Conservation (phyloP, 2,329 filamentous ascomycete genomes). For the Aspergillus carbonarius region DNA sequence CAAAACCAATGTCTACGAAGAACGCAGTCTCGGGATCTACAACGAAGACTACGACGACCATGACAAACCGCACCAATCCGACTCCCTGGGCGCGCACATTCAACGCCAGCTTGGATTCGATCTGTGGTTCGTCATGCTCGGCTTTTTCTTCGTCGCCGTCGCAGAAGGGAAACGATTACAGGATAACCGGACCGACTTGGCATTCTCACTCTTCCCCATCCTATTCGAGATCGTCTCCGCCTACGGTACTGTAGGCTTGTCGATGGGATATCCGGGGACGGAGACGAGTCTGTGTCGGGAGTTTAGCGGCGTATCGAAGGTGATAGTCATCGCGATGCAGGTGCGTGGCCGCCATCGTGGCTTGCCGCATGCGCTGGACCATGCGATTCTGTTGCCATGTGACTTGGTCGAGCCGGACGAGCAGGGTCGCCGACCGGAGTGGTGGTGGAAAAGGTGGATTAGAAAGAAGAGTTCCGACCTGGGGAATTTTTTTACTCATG, state of each 20-base stretch:
- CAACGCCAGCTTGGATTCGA: constrained; percentile 92
- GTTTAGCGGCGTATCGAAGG: constrained; percentile 67
- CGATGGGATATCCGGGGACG: constrained; percentile 70
- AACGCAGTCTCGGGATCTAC: constrained; percentile 59
- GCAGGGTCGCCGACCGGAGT: constrained; percentile 8
- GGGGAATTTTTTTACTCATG: constrained; percentile 10
- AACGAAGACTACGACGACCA: constrained; percentile 42
- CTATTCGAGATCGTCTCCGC: constrained; percentile 84
- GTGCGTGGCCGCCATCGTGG: constrained; percentile 63
- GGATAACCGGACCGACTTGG: constrained; percentile 52
- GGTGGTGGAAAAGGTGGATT: constrained; percentile 21
- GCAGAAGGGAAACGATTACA: constrained; percentile 72
- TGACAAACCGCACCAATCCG: constrained; percentile 52
- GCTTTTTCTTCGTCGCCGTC: constrained; percentile 86
- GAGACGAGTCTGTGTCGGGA: constrained; percentile 78
- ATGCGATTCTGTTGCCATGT: constrained; percentile 64
- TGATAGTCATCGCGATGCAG: constrained; percentile 64
- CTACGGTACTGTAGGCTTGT: constrained; percentile 88
- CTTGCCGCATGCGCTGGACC: constrained; percentile 63
- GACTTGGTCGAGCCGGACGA: constrained; percentile 36
- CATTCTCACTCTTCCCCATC: constrained; percentile 63
- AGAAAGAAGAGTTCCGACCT: constrained; percentile 11
- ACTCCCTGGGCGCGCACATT: constrained; percentile 80
- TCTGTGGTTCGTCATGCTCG: constrained; percentile 91
- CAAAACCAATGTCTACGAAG: constrained; percentile 62